Evolutionary conservation across 306 rosid species (phyloP), one percentile per base, ranked within the genome.

Genomic region (Vicia villosa): DNA sequence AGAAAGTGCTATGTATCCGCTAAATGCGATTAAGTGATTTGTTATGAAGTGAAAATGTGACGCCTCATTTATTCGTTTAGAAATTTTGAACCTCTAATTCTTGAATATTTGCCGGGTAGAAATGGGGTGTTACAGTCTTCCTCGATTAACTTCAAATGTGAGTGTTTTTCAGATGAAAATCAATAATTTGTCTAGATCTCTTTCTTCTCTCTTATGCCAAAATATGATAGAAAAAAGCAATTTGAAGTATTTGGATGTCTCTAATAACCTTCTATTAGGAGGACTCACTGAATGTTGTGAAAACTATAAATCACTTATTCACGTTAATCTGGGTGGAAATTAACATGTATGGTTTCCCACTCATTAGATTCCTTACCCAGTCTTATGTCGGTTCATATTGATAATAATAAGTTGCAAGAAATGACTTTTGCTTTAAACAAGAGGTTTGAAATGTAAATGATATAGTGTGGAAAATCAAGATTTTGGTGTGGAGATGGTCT

Each of bases 51-150:
- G n/a, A n/a, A n/a, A n/a, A n/a, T n/a, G n/a, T n/a, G n/a, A n/a
- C n/a, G n/a, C n/a, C n/a, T n/a, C n/a, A n/a, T n/a, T n/a, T n/a
- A n/a, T n/a, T n/a, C n/a, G n/a, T n/a, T n/a, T n/a, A n/a, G n/a
- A n/a, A n/a, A n/a, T n/a, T n/a, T n/a, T n/a, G n/a, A n/a, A n/a
- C n/a, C n/a, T n/a, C n/a, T n/a, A n/a, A n/a, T n/a, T n/a, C n/a
- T n/a, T n/a, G n/a, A n/a, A n/a, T n/a, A n/a, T n/a, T n/a, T n/a
- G 12, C 0, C 20, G 3, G 0, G 0, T 0, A 3, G 0, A 5
- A 63, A 63, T 63, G 51, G 51, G 51, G 68, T 12, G 68, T n/a
- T n/a, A n/a, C n/a, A n/a, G 68, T 34, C 50, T 63, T 21, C 68
- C 68, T 11, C 6, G 3, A 12, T 20, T 63, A 21, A 63, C 51